These are phyloP conservation scores for Trametes sp. DNA, from an alignment of 1,284 basidiomycete genomes.

Conservation along the genomic window DNA sequence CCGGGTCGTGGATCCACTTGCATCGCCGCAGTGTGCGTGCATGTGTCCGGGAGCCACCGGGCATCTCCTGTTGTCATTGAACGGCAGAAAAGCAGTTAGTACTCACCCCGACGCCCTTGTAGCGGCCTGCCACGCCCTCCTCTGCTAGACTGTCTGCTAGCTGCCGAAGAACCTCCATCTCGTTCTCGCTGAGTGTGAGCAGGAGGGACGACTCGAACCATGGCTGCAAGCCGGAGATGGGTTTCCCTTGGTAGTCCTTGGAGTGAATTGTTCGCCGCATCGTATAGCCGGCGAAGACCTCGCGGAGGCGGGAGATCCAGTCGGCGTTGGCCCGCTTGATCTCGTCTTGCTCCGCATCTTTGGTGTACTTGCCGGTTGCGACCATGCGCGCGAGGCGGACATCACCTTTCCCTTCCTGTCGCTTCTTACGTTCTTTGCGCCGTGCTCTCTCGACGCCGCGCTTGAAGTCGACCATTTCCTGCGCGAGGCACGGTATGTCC, in stretches of 20 bases:
- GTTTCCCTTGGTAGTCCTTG: not conserved
- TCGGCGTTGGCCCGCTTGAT: not conserved
- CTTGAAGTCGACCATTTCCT: not conserved
- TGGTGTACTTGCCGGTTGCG: not conserved
- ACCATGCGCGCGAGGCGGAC: not conserved
- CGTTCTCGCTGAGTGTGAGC: not conserved
- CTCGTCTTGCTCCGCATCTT: not conserved
- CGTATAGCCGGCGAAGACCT: not conserved
- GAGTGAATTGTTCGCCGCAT: constrained; percentile 15
- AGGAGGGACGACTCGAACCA: constrained; percentile 1
- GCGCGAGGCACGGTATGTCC: not conserved
- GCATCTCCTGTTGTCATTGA: too few relatives aligned
- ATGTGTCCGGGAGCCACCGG: too few relatives aligned
- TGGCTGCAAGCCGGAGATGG: constrained; percentile 8
- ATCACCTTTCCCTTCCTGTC: not conserved
- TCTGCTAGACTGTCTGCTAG: not conserved
- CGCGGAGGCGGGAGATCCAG: not conserved
- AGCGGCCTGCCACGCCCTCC: not conserved
- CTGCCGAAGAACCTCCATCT: not conserved
- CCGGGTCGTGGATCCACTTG: too few relatives aligned
- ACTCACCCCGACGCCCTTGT: not conserved
- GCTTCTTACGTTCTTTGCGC: not conserved
- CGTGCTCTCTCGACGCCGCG: not conserved
- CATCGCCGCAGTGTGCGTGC: too few relatives aligned
- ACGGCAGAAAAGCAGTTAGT: too few relatives aligned